phyloP scores from a whole-genome alignment of 208 protist genomes.

The Acanthamoeba lenticulata region DNA sequence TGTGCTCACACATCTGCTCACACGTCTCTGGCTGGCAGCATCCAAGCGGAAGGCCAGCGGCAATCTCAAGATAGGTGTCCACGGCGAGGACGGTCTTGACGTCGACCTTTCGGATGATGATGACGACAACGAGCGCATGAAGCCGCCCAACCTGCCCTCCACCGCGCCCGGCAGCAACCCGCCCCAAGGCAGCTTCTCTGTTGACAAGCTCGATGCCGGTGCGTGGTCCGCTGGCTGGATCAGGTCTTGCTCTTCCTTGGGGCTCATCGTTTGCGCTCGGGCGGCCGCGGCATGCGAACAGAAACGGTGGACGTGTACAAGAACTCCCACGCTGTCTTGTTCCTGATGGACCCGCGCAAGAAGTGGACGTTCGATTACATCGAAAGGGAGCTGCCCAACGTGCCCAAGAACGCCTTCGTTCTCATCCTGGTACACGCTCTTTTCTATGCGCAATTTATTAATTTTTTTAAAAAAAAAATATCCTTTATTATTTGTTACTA shows the following conservation, averaged over 20 bases:
- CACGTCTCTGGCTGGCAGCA: background rate
- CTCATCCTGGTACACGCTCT: conserved; percentile 63
- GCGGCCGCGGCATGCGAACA: too few species aligned
- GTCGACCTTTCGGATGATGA: background rate
- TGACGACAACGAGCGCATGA: background rate
- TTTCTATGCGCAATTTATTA: background rate
- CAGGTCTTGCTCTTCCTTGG: too few species aligned
- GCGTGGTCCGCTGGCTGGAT: background rate
- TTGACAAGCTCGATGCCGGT: conserved; percentile 57
- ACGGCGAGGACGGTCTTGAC: conserved; percentile 27
- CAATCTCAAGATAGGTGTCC: background rate
- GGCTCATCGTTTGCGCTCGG: too few species aligned
- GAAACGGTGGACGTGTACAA: conserved; percentile 77
- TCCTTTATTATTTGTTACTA: conserved; percentile 27
- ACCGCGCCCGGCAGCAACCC: background rate
- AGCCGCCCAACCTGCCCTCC: background rate
- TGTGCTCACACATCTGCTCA: background rate
- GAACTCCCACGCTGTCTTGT: conserved; percentile 70
- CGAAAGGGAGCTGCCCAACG: conserved; percentile 71
- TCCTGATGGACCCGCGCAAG: conserved; percentile 77
- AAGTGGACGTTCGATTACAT: conserved; percentile 79
- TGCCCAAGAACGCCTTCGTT: conserved; percentile 63
- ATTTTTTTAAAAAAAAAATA: conserved; percentile 10
- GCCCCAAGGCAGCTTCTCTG: background rate
- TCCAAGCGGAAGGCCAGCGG: conserved; percentile 21